Evolutionary conservation across 140 eudicot genomes (phyloP).

Genomic region (Stevia rebaudiana): DNA sequence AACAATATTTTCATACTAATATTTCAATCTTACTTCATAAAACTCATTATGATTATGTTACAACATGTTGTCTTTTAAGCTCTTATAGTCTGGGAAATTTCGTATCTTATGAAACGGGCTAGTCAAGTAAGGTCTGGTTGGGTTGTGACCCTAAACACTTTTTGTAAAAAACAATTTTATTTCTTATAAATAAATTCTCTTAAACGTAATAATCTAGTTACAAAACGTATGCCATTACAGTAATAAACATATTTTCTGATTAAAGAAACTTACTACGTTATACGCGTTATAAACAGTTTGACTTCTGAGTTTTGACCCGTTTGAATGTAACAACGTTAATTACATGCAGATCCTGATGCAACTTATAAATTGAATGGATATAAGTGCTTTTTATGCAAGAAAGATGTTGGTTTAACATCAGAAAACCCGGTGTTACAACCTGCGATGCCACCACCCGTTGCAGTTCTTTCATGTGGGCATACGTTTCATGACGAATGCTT

Average conservation of each 20-base stretch:
- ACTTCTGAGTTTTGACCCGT: background rate
- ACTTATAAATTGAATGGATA: conserved; percentile 36
- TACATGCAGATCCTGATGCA: conserved; percentile 34
- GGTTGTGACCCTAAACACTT: background rate
- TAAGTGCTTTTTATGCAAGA: conserved; percentile 58
- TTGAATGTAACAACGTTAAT: conserved; percentile 11
- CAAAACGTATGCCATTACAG: background rate
- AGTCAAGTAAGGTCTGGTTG: background rate
- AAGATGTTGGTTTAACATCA: conserved; percentile 56
- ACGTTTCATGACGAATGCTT: conserved; percentile 72
- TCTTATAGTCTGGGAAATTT: conserved; percentile 6
- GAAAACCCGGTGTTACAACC: conserved; percentile 59
- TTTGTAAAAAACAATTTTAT: too few relatives aligned
- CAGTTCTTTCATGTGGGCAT: conserved; percentile 78
- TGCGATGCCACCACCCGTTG: conserved; percentile 44
- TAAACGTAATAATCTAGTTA: background rate
- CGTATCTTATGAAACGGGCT: background rate
- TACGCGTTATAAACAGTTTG: background rate
- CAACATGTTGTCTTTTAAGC: background rate
- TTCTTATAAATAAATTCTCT: background rate
- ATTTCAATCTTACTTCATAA: background rate
- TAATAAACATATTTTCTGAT: background rate
- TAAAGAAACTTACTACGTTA: background rate
- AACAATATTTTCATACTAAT: background rate
- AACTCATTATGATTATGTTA: conserved; percentile 9